Percentiles rank a stretch among this genome's conserved stretches.
These are phyloP conservation scores for Trichosanthes cucumerina DNA, from an alignment of 306 rosid species.

Conservation along the genomic window DNA sequence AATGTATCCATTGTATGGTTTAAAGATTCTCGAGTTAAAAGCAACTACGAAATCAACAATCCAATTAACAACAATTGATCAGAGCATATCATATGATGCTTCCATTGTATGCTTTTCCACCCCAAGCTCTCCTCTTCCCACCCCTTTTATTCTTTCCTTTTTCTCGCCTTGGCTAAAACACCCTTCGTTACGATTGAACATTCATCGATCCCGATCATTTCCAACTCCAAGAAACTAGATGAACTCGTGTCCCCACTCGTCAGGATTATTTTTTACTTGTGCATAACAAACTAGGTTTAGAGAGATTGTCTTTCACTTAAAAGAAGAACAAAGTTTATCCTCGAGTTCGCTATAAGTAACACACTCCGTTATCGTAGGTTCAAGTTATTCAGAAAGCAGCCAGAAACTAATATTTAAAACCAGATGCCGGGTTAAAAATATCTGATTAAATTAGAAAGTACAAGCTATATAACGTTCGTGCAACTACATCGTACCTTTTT, in stretches of 20 bases:
- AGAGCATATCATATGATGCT: not conserved
- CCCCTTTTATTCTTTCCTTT: not conserved
- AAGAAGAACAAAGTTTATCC: not conserved
- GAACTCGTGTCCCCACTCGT: not conserved
- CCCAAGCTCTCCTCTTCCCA: not conserved
- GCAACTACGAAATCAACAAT: too few species aligned
- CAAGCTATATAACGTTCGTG: not conserved
- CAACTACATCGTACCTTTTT: slow-evolving; percentile 20
- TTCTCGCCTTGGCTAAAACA: not conserved
- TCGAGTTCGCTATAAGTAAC: not conserved
- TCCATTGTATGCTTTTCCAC: not conserved
- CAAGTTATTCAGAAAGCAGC: not conserved
- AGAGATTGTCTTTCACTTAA: too few species aligned
- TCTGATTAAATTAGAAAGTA: too few species aligned
- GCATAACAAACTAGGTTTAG: too few species aligned
- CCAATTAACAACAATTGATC: not conserved
- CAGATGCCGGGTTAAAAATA: not conserved
- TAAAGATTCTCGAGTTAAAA: too few species aligned
- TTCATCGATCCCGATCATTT: not conserved
- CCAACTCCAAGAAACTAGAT: not conserved
- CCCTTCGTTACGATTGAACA: not conserved
- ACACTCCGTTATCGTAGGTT: not conserved
- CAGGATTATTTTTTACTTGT: not conserved
- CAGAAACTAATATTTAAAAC: too few species aligned
- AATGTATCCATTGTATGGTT: not conserved